phyloP scores from a whole-genome alignment of 192 early-diverging fungal species.

The Linnemannia exigua region DNA sequence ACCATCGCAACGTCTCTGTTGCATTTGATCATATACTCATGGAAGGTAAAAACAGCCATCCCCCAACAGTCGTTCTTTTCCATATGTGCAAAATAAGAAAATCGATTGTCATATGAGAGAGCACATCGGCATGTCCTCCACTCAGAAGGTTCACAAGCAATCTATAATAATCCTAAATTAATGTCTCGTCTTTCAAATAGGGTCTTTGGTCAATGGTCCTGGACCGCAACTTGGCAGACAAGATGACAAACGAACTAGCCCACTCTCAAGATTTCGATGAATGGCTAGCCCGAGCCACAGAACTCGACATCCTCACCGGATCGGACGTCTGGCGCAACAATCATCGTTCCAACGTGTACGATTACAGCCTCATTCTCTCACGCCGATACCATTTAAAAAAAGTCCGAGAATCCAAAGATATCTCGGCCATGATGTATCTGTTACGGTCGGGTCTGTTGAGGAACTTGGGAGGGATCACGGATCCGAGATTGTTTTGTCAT shows the following conservation, averaged over 20 bases:
- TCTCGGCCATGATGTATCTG: slow-evolving; percentile 71
- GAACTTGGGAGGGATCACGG: slow-evolving; percentile 81
- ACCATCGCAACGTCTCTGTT: slow-evolving; percentile 33
- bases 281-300: slow-evolving; percentile 65
- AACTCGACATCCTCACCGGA: slow-evolving; percentile 63
- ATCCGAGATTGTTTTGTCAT: slow-evolving; percentile 69
- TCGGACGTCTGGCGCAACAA: slow-evolving; percentile 73
- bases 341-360: slow-evolving; percentile 69
- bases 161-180: neutral
- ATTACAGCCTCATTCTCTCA: slow-evolving; percentile 73
- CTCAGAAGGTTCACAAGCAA: neutral
- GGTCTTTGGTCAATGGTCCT: slow-evolving; percentile 48
- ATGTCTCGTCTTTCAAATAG: slow-evolving; percentile 3
- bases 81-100: neutral
- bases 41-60: slow-evolving; percentile 34
- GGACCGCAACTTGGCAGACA: slow-evolving; percentile 59
- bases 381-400: slow-evolving; percentile 64
- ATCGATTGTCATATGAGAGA: neutral
- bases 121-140: neutral
- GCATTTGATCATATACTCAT: slow-evolving; percentile 47
- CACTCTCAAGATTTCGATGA: slow-evolving; percentile 65
- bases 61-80: neutral
- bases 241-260: slow-evolving; percentile 57
- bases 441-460: slow-evolving; percentile 75
- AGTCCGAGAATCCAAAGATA: slow-evolving; percentile 63